Conservation (phyloP, 2,329 filamentous ascomycete species). For the Pseudovirgaria hyperparasitica region DNA sequence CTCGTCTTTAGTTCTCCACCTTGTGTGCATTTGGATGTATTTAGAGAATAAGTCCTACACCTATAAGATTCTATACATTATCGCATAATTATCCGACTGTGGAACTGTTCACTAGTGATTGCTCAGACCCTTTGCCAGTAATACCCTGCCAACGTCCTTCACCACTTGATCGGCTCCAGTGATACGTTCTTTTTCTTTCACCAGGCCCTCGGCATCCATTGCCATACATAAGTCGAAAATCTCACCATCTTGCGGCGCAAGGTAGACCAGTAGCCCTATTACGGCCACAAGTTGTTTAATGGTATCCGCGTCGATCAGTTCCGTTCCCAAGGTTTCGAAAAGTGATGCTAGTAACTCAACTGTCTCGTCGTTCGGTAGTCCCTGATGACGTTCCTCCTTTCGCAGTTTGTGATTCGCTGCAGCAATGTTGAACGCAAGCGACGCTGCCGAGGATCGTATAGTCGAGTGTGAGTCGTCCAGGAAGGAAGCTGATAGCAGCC, state of each 20-base stretch:
- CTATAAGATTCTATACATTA: too few species aligned
- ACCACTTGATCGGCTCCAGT: slow-evolving; percentile 15
- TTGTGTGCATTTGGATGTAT: too few species aligned
- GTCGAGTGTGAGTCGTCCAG: slow-evolving; percentile 63
- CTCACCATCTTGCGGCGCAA: slow-evolving; percentile 55
- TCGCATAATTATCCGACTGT: too few species aligned
- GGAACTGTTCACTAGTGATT: too few species aligned
- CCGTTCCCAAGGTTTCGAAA: slow-evolving; percentile 54
- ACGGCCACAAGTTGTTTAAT: slow-evolving; percentile 65
- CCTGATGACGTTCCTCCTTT: slow-evolving; percentile 36
- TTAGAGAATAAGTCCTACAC: too few species aligned
- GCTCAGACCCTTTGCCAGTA: too few species aligned
- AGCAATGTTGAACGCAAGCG: slow-evolving; percentile 72
- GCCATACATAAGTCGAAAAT: slow-evolving; percentile 67
- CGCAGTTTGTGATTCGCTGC: slow-evolving; percentile 55
- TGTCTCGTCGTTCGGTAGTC: slow-evolving; percentile 55
- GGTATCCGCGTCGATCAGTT: slow-evolving; percentile 40
- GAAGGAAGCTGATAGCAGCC: slow-evolving; percentile 64
- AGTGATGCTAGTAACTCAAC: slow-evolving; percentile 72
- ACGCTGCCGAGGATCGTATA: slow-evolving; percentile 69
- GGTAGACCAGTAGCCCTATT: slow-evolving; percentile 64
- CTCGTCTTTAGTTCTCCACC: too few species aligned
- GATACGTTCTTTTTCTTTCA: slow-evolving; percentile 35
- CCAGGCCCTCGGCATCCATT: slow-evolving; percentile 58
- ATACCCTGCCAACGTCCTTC: slow-evolving; percentile 21